Conservation (phyloP, 2,329 filamentous ascomycete genomes). For the Fusarium sp. region DNA sequence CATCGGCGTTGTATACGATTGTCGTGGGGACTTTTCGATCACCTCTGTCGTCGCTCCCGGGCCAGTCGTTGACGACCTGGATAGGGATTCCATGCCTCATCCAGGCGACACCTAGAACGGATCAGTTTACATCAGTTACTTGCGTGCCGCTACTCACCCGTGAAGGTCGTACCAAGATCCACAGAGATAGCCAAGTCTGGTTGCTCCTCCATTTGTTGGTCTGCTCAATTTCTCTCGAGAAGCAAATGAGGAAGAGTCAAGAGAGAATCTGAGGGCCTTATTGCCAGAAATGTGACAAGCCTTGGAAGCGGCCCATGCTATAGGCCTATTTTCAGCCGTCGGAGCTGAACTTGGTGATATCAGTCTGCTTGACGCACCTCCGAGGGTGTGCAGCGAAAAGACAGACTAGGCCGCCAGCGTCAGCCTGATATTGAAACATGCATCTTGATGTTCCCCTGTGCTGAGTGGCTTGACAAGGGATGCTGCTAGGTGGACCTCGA, state of each 20-base stretch:
- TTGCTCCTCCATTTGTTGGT: constrained; percentile 27
- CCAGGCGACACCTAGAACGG: constrained; percentile 46
- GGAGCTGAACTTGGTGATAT: background rate
- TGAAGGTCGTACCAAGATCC: constrained; percentile 58
- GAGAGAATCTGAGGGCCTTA: background rate
- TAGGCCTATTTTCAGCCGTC: background rate
- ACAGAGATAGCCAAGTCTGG: constrained; percentile 55
- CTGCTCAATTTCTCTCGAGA: background rate
- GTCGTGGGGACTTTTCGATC: constrained; percentile 66
- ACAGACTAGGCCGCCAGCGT: background rate
- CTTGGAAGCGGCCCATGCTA: background rate
- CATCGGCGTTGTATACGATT: constrained; percentile 56
- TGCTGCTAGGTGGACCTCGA: background rate
- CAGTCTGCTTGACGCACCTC: background rate
- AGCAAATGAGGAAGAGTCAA: background rate
- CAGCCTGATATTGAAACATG: constrained; percentile 5
- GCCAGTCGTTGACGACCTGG: constrained; percentile 62
- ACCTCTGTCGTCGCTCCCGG: constrained; percentile 59
- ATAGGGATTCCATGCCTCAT: constrained; percentile 53
- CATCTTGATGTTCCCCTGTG: background rate
- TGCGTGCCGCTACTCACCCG: constrained; percentile 43
- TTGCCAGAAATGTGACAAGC: background rate
- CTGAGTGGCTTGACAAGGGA: constrained; percentile 22
- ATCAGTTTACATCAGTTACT: background rate
- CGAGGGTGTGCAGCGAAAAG: background rate